Percentiles rank a stretch among this genome's conserved stretches.
Conservation (phyloP, 345 rosid species). For the Dovyalis caffra region DNA sequence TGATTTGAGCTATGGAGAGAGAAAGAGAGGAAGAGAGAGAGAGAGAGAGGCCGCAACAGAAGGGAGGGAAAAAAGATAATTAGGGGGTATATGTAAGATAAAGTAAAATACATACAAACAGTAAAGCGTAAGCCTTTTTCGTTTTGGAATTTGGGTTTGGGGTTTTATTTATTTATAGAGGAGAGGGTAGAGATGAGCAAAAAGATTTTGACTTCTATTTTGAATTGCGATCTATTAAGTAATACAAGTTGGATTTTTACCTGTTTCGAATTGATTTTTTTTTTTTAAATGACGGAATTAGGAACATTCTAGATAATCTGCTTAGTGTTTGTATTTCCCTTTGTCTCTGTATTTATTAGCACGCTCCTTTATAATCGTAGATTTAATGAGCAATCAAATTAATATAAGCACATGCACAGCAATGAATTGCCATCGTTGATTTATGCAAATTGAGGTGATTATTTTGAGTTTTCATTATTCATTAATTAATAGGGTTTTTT, state of each 20-base stretch:
- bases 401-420: too few relatives aligned
- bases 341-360: too few relatives aligned
- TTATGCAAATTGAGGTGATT: not conserved
- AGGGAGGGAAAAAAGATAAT: not conserved
- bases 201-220: not conserved
- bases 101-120: not conserved
- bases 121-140: not conserved
- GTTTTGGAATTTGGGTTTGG: not conserved
- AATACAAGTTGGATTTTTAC: not conserved
- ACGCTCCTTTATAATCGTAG: too few relatives aligned
- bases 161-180: not conserved
- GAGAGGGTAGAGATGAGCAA: not conserved
- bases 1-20: not conserved
- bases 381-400: too few relatives aligned
- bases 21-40: not conserved
- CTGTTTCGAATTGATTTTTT: not conserved
- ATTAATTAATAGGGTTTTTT: not conserved
- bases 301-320: not conserved
- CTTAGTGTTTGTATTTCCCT: not conserved
- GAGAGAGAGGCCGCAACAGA: not conserved
- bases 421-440: too few relatives aligned
- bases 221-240: not conserved
- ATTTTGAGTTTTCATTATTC: not conserved
- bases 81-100: not conserved
- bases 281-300: not conserved